Percentiles rank a stretch among this genome's conserved stretches.
Conservation (phyloP, 352 stramenopile genomes). For the Phytophthora rubi region DNA sequence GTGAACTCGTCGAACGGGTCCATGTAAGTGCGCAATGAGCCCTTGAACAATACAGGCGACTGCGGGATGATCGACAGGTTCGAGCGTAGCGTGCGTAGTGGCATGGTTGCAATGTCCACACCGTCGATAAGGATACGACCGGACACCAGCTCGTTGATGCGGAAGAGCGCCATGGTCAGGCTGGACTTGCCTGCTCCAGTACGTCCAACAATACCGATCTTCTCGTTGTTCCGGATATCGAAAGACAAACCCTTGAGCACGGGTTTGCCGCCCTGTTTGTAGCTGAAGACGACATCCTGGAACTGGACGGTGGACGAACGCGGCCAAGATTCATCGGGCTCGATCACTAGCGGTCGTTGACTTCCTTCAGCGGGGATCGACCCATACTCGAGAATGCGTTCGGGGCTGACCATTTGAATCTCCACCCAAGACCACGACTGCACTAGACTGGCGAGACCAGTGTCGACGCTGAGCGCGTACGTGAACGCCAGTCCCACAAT, state of each 20-base stretch:
- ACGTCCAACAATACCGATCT: conserved; percentile 86
- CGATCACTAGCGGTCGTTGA: conserved; percentile 22
- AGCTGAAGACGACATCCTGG: conserved; percentile 25
- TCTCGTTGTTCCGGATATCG: conserved; percentile 59
- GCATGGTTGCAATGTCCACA: conserved; percentile 38
- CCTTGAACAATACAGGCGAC: conserved; percentile 90
- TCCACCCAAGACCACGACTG: conserved; percentile 40
- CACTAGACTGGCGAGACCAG: conserved; percentile 66
- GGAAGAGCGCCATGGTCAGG: conserved; percentile 84
- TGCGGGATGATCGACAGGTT: conserved; percentile 49
- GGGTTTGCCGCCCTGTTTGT: conserved; percentile 10
- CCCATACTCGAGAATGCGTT: conserved; percentile 56
- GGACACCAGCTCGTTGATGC: conserved; percentile 75
- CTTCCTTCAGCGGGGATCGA: conserved; percentile 37
- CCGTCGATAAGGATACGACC: conserved; percentile 48
- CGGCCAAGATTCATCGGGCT: conserved; percentile 64
- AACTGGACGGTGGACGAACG: conserved; percentile 73
- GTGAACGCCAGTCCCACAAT: conserved; percentile 87
- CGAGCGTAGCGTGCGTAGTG: conserved; percentile 33
- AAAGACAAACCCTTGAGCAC: conserved; percentile 52
- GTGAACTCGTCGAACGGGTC: conserved; percentile 86
- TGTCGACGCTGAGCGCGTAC: conserved; percentile 87
- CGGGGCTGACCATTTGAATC: conserved; percentile 52
- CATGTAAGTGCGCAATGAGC: conserved; percentile 83
- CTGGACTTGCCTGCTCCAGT: conserved; percentile 88